Evolutionary conservation across 2,329 filamentous ascomycete species (phyloP).

Genomic region (Colletotrichum scovillei): DNA sequence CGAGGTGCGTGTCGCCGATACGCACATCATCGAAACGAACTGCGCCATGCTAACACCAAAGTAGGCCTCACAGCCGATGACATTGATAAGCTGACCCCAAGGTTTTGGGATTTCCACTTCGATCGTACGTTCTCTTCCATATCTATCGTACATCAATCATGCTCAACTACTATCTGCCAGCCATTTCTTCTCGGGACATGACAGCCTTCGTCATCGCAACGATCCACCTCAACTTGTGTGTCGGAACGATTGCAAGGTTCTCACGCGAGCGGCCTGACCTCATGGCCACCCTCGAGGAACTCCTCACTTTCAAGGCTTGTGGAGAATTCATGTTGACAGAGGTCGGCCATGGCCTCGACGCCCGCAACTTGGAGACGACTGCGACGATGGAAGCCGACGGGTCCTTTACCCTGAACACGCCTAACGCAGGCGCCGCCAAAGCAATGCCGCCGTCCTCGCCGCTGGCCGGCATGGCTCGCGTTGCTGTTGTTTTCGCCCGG

Average conservation of each 20-base stretch:
- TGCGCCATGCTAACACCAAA: no score
- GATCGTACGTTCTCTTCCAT: slow-evolving; percentile 32
- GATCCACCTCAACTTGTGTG: slow-evolving; percentile 47
- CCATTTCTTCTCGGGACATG: slow-evolving; percentile 34
- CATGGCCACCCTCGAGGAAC: slow-evolving; percentile 29
- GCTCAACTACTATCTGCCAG: neutral
- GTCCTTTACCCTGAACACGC: slow-evolving; percentile 47
- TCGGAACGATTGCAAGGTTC: slow-evolving; percentile 40
- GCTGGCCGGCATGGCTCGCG: slow-evolving; percentile 39
- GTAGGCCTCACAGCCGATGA: no score
- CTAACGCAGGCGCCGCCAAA: slow-evolving; percentile 45
- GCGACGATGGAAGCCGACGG: slow-evolving; percentile 48
- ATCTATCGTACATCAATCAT: neutral
- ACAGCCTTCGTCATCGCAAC: slow-evolving; percentile 38
- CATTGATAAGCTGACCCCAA: no score
- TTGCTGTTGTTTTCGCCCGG: slow-evolving; percentile 48
- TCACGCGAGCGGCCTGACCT: slow-evolving; percentile 34
- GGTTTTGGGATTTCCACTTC: slow-evolving; percentile 41
- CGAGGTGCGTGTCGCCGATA: no score
- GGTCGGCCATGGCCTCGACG: slow-evolving; percentile 52
- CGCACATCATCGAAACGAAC: no score
- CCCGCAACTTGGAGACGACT: slow-evolving; percentile 50
- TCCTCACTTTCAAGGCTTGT: slow-evolving; percentile 39
- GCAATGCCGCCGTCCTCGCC: slow-evolving; percentile 41
- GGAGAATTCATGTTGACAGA: slow-evolving; percentile 53